Percentiles rank a stretch among this genome's conserved stretches.
Evolutionary conservation across 345 rosid species (phyloP).

Genomic region (Raphanus sativus): DNA sequence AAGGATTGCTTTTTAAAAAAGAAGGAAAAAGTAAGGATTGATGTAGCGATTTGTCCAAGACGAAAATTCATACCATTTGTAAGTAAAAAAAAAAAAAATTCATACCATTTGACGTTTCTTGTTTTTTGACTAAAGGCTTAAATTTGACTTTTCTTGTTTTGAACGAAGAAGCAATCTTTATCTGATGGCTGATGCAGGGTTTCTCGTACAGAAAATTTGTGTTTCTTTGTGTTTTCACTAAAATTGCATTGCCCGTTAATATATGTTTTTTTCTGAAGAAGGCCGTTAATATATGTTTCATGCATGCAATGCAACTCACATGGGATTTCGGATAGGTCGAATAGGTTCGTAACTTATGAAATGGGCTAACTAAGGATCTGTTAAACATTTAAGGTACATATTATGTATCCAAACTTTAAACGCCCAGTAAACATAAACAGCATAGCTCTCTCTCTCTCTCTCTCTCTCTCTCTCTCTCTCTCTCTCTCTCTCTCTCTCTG

Average conservation of each 20-base stretch:
- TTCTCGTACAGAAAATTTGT: neutral
- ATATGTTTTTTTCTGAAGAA: too few species aligned
- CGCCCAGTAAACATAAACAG: too few species aligned
- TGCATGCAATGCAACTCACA: neutral
- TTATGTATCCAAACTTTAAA: too few species aligned
- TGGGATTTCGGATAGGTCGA: neutral
- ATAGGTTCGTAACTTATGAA: neutral
- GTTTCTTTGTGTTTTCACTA: constrained; percentile 27
- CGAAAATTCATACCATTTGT: too few species aligned
- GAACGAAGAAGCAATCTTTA: constrained; percentile 26
- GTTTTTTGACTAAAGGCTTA: too few species aligned
- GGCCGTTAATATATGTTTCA: constrained; percentile 12
- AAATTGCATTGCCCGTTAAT: constrained; percentile 15
- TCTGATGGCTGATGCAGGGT: constrained; percentile 7
- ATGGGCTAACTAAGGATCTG: neutral
- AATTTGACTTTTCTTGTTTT: neutral
- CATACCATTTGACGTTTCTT: too few species aligned
- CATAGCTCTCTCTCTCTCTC: too few species aligned
- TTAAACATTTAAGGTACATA: neutral
- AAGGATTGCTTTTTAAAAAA: too few species aligned
- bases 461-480: too few species aligned
- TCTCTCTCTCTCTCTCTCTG: too few species aligned
- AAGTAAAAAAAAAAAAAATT: too few species aligned
- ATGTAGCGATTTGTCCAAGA: neutral
- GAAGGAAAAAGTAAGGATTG: neutral